Percentiles rank a stretch among this genome's conserved stretches.
Evolutionary conservation across 2,329 filamentous ascomycete genomes (phyloP).

Genomic region (Fusarium oligoseptatum): DNA sequence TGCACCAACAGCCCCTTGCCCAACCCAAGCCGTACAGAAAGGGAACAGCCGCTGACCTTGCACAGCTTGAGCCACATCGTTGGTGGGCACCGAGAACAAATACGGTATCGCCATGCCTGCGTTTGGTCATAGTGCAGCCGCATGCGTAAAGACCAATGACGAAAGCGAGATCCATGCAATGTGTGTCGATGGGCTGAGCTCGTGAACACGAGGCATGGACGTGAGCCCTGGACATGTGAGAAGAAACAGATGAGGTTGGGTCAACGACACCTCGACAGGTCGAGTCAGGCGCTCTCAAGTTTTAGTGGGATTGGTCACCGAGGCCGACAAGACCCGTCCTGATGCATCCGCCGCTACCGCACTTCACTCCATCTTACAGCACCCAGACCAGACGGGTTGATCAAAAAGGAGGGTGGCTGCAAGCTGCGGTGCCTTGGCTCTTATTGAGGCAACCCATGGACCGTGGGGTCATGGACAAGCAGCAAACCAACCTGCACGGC

Average conservation of each 20-base stretch:
- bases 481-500: conserved; percentile 24
- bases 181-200: conserved; percentile 36
- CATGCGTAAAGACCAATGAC: conserved; percentile 39
- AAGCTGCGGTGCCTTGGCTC: conserved; percentile 4
- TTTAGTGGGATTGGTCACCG: conserved; percentile 42
- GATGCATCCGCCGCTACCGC: conserved; percentile 38
- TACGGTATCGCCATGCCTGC: conserved; percentile 15
- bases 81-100: conserved; percentile 19
- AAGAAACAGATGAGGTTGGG: conserved; percentile 29
- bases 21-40: conserved; percentile 28
- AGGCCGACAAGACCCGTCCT: conserved; percentile 37
- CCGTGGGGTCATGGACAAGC: conserved; percentile 20
- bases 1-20: conserved; percentile 33
- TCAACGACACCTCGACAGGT: conserved; percentile 36
- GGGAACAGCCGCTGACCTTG: conserved; percentile 27
- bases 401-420: conserved; percentile 26
- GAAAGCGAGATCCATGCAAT: conserved; percentile 33
- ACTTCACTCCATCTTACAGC: conserved; percentile 34
- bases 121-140: conserved; percentile 20
- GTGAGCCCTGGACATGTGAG: conserved; percentile 31
- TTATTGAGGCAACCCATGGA: neutral
- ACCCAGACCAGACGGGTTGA: conserved; percentile 15
- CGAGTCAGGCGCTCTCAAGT: conserved; percentile 45
- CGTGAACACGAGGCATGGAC: conserved; percentile 39
- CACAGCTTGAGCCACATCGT: conserved; percentile 23